These are phyloP conservation scores for Aureobasidium lini DNA, from an alignment of 2,329 filamentous ascomycete species.

Conservation along the genomic window DNA sequence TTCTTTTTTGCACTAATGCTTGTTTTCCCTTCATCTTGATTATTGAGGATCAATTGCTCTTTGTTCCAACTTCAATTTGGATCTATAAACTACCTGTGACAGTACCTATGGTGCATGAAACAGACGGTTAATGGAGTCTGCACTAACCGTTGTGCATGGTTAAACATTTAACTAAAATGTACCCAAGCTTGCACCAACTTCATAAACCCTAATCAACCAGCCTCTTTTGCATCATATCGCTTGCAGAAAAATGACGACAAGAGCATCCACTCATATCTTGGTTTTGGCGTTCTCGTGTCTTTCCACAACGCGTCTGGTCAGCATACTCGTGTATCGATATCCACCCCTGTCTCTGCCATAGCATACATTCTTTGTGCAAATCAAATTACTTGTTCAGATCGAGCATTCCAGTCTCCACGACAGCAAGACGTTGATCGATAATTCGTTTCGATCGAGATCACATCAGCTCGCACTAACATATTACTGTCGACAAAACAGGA, in stretches of 20 bases:
- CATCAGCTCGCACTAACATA: not conserved
- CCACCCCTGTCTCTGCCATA: not conserved
- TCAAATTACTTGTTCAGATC: not conserved
- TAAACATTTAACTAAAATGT: slow-evolving; percentile 4
- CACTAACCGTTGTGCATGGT: slow-evolving; percentile 9
- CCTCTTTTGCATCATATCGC: not conserved
- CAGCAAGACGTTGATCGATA: slow-evolving; percentile 11
- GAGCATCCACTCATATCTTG: not conserved
- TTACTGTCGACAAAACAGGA: not conserved
- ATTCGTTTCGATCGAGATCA: slow-evolving; percentile 1
- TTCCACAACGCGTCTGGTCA: not conserved
- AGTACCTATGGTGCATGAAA: not conserved
- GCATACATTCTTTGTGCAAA: not conserved
- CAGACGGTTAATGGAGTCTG: not conserved
- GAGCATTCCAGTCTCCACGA: slow-evolving; percentile 12
- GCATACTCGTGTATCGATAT: not conserved
- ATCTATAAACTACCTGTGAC: not conserved
- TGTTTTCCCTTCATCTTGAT: not conserved
- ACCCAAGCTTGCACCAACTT: not conserved
- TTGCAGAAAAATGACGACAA: slow-evolving; percentile 4
- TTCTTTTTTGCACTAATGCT: not conserved
- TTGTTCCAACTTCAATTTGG: not conserved
- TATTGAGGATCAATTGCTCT: not conserved
- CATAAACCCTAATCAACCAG: slow-evolving; percentile 7
- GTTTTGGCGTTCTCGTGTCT: not conserved